Conservation (phyloP, 169 alveolate species). For the Eimeria sp. region DNA sequence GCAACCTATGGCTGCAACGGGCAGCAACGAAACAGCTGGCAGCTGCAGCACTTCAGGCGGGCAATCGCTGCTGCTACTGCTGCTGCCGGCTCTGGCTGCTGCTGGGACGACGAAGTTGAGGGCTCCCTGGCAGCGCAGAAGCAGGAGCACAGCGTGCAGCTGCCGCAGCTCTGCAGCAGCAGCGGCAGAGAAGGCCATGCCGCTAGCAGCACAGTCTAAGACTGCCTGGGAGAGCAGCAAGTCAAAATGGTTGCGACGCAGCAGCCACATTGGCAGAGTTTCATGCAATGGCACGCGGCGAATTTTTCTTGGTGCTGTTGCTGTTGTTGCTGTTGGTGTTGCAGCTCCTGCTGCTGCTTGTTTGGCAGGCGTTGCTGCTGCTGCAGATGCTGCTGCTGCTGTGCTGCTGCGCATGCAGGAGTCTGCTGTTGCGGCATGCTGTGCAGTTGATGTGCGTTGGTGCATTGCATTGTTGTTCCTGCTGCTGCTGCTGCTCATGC, state of each 20-base stretch:
- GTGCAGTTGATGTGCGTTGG: background rate
- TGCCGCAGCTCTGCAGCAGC: slow-evolving; percentile 72
- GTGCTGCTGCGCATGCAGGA: background rate
- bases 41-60: slow-evolving; percentile 51
- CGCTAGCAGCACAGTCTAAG: slow-evolving; percentile 82
- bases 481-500: background rate
- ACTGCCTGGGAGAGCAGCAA: slow-evolving; percentile 85
- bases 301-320: background rate
- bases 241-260: slow-evolving; percentile 84
- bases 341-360: background rate
- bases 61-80: background rate
- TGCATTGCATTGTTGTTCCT: background rate
- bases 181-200: background rate
- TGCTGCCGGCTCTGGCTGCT: background rate
- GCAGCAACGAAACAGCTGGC: background rate
- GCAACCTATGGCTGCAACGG: background rate
- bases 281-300: slow-evolving; percentile 12
- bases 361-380: too few relatives aligned
- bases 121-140: slow-evolving; percentile 14
- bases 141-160: slow-evolving; percentile 73
- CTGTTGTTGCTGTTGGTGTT: background rate
- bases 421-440: background rate
- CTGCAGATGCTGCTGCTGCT: too few relatives aligned
- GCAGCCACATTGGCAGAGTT: slow-evolving; percentile 71
- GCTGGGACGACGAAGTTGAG: slow-evolving; percentile 5